Evolutionary conservation across 768 basidiomycete genomes (phyloP), one percentile per base, ranked within the genome.

Genomic region (Trametes cubensis): DNA sequence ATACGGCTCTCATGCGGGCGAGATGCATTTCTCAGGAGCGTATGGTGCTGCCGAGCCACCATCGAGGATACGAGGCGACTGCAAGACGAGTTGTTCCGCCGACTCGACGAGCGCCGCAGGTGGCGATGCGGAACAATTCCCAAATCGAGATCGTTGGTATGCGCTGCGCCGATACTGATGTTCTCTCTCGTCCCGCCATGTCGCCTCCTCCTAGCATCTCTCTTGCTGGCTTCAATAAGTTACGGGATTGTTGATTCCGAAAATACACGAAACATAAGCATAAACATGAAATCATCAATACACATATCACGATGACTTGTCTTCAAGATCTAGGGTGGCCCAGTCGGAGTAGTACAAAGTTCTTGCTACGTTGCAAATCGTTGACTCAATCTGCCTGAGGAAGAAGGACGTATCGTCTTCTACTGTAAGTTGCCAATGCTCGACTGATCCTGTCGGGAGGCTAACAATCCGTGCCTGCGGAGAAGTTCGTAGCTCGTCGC

Each of bases 381-480:
- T 34, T 42, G 52, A 42, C 41, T 41, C 23, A 26, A 54, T 15
- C 52, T 41, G 52, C 30, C 52, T 6, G 23, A 23, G 51, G 17
- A 14, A 28, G 17, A 13, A 13, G 20, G 20, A 14, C 8, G 14
- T 20, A 41, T 18, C 20, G 4, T 34, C 10, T 6, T 34, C 34
- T 34, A 34, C 10, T 11, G 34, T 34, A 34, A 2, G 34, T 34
- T 34, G 34, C 34, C 10, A 34, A 11, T 34, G 34, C 34, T 53
- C 39, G 39, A 40, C 40, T 41, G 52, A 54, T 54, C n/a, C 21
- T 42, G 52, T 54, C 52, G 40, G 14, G 40, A 54, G 23, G 10
- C 34, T 34, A 10, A 34, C 34, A 34, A 34, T 34, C 6, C 10
- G 34, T 11, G 28, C 8, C 34, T 34, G 34, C 34, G 10, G 34